A percentile compares a stretch with the other conserved stretches of the same genome.
These are phyloP conservation scores for Aspergillus hancockii DNA, from an alignment of 495 filamentous ascomycete genomes.

Conservation along the genomic window DNA sequence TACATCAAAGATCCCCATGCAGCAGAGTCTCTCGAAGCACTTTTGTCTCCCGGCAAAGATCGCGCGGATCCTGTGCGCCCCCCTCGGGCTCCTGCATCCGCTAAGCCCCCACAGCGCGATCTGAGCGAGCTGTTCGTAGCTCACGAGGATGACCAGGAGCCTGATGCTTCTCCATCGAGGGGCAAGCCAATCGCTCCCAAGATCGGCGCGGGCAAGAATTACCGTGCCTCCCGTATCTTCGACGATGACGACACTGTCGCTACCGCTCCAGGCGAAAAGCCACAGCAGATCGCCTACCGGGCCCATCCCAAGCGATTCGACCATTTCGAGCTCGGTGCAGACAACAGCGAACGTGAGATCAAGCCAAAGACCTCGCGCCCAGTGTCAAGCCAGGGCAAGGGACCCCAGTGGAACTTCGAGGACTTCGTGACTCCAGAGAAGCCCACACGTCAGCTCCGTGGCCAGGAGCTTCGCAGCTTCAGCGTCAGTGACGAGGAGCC, in stretches of 20 bases:
- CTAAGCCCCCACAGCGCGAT: slow-evolving; percentile 63
- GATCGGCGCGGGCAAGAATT: slow-evolving; percentile 69
- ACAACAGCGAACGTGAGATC: slow-evolving; percentile 39
- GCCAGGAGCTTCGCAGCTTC: slow-evolving; percentile 67
- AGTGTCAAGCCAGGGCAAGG: slow-evolving; percentile 58
- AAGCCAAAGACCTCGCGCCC: slow-evolving; percentile 40
- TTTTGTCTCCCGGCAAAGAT: slow-evolving; percentile 38
- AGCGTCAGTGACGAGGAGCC: slow-evolving; percentile 70
- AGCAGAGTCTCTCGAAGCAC: slow-evolving; percentile 57
- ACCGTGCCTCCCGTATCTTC: slow-evolving; percentile 68
- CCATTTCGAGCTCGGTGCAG: slow-evolving; percentile 84
- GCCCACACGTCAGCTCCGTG: slow-evolving; percentile 48
- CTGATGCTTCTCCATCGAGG: slow-evolving; percentile 50
- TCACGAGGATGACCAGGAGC: slow-evolving; percentile 42
- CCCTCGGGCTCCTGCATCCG: slow-evolving; percentile 48
- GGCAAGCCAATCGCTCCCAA: slow-evolving; percentile 59
- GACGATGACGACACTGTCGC: slow-evolving; percentile 53
- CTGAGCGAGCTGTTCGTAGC: slow-evolving; percentile 64
- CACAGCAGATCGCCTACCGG: slow-evolving; percentile 54
- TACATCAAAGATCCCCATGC: slow-evolving; percentile 70
- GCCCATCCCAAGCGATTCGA: slow-evolving; percentile 73
- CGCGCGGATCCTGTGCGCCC: slow-evolving; percentile 36
- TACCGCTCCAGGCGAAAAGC: slow-evolving; percentile 31
- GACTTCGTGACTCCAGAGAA: slow-evolving; percentile 84
- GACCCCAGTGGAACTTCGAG: slow-evolving; percentile 77